Percentiles rank a stretch among this genome's conserved stretches.
phyloP scores from a whole-genome alignment of 2,329 filamentous ascomycete species.

The Coniochaeta prunicola region DNA sequence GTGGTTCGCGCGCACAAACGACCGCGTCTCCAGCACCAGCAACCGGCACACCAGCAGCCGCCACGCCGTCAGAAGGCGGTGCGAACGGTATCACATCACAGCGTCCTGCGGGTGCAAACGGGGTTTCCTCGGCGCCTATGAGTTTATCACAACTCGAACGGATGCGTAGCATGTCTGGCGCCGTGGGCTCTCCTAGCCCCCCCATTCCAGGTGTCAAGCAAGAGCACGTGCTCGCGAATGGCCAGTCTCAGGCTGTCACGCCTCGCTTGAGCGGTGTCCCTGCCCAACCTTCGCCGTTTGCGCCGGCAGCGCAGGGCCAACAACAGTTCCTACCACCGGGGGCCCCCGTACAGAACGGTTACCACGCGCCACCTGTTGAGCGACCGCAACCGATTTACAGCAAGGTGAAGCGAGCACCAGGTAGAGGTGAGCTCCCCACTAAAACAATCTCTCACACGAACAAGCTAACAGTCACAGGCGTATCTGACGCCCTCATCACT shows the following conservation, averaged over 20 bases:
- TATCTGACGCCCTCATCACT: slow-evolving; percentile 58
- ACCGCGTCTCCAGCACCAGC: slow-evolving; percentile 43
- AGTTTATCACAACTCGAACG: background rate
- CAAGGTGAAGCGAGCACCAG: slow-evolving; percentile 26
- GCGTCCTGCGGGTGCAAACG: slow-evolving; percentile 19
- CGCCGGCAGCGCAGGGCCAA: slow-evolving; percentile 6
- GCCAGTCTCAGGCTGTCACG: slow-evolving; percentile 20
- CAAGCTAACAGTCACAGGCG: slow-evolving; percentile 29
- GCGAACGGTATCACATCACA: slow-evolving; percentile 16
- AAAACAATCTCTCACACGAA: background rate
- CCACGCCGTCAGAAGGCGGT: slow-evolving; percentile 4
- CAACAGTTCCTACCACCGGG: slow-evolving; percentile 10
- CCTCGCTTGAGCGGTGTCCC: slow-evolving; percentile 21
- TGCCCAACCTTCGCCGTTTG: background rate
- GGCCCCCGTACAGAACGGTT: slow-evolving; percentile 27
- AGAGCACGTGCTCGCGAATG: slow-evolving; percentile 22
- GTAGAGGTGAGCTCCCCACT: slow-evolving; percentile 30
- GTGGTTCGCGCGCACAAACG: slow-evolving; percentile 44
- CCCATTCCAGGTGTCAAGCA: slow-evolving; percentile 28
- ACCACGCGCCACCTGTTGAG: slow-evolving; percentile 20
- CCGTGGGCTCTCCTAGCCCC: slow-evolving; percentile 38
- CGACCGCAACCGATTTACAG: slow-evolving; percentile 21
- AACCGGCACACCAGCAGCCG: slow-evolving; percentile 11
- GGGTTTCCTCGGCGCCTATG: slow-evolving; percentile 27
- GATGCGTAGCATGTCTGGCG: slow-evolving; percentile 29